Percentiles rank a stretch among this genome's conserved stretches.
phyloP scores from a whole-genome alignment of 352 stramenopile species.

The Phytopythium delawarense region DNA sequence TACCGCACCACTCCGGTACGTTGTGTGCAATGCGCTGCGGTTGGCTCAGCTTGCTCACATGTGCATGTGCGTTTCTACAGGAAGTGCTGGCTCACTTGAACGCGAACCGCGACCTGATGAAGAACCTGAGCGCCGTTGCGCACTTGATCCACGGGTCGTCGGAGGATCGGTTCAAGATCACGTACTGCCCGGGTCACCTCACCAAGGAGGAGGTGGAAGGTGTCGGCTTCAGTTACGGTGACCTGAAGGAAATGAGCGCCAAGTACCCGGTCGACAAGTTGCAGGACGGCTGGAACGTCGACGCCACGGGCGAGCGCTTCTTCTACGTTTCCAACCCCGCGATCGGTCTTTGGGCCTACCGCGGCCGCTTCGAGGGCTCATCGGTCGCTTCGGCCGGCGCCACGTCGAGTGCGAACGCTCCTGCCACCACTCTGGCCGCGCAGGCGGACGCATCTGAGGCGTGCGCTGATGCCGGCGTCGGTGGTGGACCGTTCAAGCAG shows the following conservation, averaged over 20 bases:
- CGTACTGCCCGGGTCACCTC: constrained; percentile 92
- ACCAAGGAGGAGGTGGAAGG: constrained; percentile 90
- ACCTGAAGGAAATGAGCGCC: constrained; percentile 79
- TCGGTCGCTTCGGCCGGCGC: constrained; percentile 11
- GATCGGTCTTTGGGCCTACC: constrained; percentile 94
- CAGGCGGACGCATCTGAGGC: constrained; percentile 40
- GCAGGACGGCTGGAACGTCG: constrained; percentile 92
- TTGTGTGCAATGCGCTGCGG: not conserved
- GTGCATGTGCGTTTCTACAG: constrained; percentile 18
- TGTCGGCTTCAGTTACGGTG: constrained; percentile 91
- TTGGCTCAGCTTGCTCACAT: constrained; percentile 1
- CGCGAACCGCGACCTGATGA: constrained; percentile 92
- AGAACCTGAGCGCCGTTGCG: constrained; percentile 92
- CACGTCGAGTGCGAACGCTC: constrained; percentile 7
- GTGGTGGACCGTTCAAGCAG: constrained; percentile 69
- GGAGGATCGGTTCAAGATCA: constrained; percentile 96
- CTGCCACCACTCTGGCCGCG: constrained; percentile 21
- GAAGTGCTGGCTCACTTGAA: constrained; percentile 91
- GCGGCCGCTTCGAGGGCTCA: constrained; percentile 71
- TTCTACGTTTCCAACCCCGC: constrained; percentile 98
- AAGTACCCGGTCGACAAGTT: constrained; percentile 83
- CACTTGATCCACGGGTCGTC: constrained; percentile 97
- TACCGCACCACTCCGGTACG: constrained; percentile 93
- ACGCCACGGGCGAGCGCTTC: constrained; percentile 82
- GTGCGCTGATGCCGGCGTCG: constrained; percentile 67